These are phyloP conservation scores for Calocera viscosa DNA, from an alignment of 768 basidiomycete species.

Conservation along the genomic window DNA sequence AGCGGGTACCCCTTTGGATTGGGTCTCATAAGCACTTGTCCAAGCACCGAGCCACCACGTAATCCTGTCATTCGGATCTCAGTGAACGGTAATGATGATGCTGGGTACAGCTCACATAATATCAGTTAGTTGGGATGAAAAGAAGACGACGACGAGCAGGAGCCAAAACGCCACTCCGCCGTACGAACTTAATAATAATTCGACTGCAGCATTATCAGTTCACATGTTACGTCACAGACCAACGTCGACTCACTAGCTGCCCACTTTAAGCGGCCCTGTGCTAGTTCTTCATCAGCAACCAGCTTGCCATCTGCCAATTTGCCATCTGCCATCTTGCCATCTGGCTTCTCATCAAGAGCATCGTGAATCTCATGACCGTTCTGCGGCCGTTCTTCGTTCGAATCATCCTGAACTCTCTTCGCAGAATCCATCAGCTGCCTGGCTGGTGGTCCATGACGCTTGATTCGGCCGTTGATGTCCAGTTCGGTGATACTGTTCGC, in stretches of 20 bases:
- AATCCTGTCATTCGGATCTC: neutral
- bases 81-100: too few species aligned
- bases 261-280: neutral
- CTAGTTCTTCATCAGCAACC: neutral
- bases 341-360: neutral
- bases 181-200: neutral
- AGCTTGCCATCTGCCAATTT: neutral
- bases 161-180: neutral
- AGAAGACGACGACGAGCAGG: neutral
- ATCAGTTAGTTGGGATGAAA: too few species aligned
- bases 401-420: too few species aligned
- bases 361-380: neutral
- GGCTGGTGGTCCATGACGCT: too few species aligned
- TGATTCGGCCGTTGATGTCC: neutral
- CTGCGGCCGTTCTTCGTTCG: neutral
- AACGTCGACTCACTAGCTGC: too few species aligned
- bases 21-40: neutral
- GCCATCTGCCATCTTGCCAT: neutral
- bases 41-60: constrained; percentile 1
- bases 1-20: neutral
- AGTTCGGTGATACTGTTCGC: neutral
- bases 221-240: too few species aligned
- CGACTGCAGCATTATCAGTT: neutral
- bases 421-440: too few species aligned
- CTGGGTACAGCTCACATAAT: too few species aligned